Conservation (phyloP, 257 asterid genomes). For the Nemophila menziesii region DNA sequence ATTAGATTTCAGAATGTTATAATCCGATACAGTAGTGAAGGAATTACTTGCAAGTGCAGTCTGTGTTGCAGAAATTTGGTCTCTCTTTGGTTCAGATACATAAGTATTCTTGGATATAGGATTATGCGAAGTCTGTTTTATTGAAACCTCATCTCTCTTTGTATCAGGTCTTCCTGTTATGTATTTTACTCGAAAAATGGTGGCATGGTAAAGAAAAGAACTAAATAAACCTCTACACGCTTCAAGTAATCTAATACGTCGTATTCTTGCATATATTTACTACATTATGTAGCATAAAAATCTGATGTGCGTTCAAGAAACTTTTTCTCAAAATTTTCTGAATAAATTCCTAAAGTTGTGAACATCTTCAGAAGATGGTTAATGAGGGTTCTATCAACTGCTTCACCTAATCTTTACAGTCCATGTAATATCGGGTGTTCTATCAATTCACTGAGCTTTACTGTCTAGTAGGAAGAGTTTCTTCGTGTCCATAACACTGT, state of each 20-base stretch:
- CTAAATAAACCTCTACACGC: conserved; percentile 81
- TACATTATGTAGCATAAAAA: conserved; percentile 95
- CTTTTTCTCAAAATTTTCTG: conserved; percentile 94
- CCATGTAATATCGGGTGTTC: conserved; percentile 91
- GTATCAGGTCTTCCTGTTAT: too few relatives aligned
- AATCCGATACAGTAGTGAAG: too few relatives aligned
- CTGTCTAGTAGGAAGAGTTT: conserved; percentile 89
- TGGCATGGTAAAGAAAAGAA: too few relatives aligned
- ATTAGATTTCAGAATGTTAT: too few relatives aligned
- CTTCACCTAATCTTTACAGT: conserved; percentile 29
- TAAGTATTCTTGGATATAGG: too few relatives aligned
- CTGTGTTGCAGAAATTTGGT: too few relatives aligned
- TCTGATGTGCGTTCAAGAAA: conserved; percentile 88
- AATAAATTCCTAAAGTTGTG: conserved; percentile 86
- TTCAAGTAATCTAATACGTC: conserved; percentile 89
- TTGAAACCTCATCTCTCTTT: too few relatives aligned
- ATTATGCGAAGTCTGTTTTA: too few relatives aligned
- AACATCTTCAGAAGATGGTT: conserved; percentile 98
- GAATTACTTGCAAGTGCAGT: too few relatives aligned
- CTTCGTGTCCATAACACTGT: conserved; percentile 59
- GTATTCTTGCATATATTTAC: conserved; percentile 87
- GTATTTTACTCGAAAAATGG: too few relatives aligned
- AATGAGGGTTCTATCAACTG: conserved; percentile 90
- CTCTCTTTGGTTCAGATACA: too few relatives aligned
- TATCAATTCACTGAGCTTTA: conserved; percentile 93